Evolutionary conservation across 2,329 filamentous ascomycete genomes (phyloP).

Genomic region (Aphanoascus verrucosus): DNA sequence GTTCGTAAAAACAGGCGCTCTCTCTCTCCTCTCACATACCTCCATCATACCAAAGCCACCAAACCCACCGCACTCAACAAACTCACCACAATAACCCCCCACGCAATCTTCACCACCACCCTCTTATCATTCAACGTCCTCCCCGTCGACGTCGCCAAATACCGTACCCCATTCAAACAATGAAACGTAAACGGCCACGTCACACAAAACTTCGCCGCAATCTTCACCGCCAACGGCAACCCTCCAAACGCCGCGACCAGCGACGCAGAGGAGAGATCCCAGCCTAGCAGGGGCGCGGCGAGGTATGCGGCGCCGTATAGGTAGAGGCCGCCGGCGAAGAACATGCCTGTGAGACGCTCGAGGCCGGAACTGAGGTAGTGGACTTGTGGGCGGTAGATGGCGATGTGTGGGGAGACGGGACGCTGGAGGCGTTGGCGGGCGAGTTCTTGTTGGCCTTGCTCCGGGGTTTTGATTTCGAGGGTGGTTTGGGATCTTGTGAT

Average conservation of each 20-base stretch:
- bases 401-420: slow-evolving; percentile 72
- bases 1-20: no score
- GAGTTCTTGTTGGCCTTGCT: slow-evolving; percentile 43
- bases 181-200: slow-evolving; percentile 60
- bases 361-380: slow-evolving; percentile 67
- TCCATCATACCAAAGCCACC: no score
- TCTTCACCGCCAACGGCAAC: slow-evolving; percentile 49
- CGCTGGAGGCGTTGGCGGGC: slow-evolving; percentile 68
- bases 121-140: not conserved
- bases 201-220: slow-evolving; percentile 47
- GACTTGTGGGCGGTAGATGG: slow-evolving; percentile 76
- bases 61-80: no score
- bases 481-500: not conserved
- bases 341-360: slow-evolving; percentile 70
- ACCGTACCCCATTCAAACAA: not conserved
- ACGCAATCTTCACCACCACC: not conserved
- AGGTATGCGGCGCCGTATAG: slow-evolving; percentile 71
- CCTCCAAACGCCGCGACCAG: slow-evolving; percentile 54
- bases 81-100: no score
- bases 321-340: slow-evolving; percentile 65
- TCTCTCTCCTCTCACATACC: no score
- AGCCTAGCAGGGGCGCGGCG: slow-evolving; percentile 61
- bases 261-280: slow-evolving; percentile 54
- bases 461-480: not conserved
- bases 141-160: not conserved